Evolutionary conservation across 129 eudicot species (phyloP).

Genomic region (Artemisia annua): DNA sequence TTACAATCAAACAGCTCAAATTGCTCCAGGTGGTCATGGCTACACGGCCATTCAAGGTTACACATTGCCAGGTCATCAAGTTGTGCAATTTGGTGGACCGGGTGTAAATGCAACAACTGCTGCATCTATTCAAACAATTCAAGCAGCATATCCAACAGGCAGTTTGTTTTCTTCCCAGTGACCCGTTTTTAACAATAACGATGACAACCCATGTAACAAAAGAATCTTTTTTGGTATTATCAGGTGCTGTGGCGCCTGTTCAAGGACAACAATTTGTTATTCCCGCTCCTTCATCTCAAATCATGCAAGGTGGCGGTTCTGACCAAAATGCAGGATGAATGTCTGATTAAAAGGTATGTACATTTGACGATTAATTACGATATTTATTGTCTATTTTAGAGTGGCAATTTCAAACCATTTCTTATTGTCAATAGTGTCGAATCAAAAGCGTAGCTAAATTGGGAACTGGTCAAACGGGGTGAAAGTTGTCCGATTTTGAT

Average conservation of each 20-base stretch:
- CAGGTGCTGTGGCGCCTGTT: slow-evolving; percentile 69
- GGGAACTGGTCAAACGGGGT: too few relatives aligned
- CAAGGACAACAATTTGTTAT: slow-evolving; percentile 73
- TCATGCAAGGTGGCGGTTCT: slow-evolving; percentile 77
- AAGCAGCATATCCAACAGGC: slow-evolving; percentile 70
- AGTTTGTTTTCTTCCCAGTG: slow-evolving; percentile 22
- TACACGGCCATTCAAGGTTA: slow-evolving; percentile 67
- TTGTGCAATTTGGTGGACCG: slow-evolving; percentile 75
- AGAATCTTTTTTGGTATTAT: slow-evolving; percentile 28
- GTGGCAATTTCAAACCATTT: background rate
- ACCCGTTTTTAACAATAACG: background rate
- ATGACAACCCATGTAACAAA: slow-evolving; percentile 8
- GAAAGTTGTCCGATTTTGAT: too few relatives aligned
- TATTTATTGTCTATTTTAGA: background rate
- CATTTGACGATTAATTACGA: background rate
- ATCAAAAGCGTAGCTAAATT: too few relatives aligned
- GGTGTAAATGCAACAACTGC: slow-evolving; percentile 60
- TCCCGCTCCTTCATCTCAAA: slow-evolving; percentile 66
- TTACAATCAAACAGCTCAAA: slow-evolving; percentile 73
- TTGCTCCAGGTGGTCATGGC: slow-evolving; percentile 56
- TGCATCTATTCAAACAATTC: slow-evolving; percentile 68
- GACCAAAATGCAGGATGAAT: slow-evolving; percentile 86
- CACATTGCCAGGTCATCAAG: slow-evolving; percentile 73
- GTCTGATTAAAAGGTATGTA: slow-evolving; percentile 52
- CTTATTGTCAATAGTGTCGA: too few relatives aligned